Conservation (phyloP, 2,329 filamentous ascomycete species). For the Pestalotiopsis sp. region DNA sequence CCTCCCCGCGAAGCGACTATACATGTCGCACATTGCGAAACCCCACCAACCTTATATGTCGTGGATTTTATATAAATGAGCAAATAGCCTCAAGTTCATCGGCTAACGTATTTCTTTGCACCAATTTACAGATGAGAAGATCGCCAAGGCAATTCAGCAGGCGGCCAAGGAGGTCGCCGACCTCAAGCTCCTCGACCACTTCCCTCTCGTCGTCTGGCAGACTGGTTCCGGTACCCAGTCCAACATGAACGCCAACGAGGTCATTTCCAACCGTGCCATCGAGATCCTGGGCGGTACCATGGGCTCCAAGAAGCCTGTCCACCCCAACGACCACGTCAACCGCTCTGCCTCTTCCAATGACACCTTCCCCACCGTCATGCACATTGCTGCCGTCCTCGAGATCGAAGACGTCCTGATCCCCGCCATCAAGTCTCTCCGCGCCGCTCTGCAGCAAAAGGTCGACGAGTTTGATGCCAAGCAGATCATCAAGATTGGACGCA, state of each 20-base stretch:
- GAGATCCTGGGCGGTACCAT: conserved; percentile 93
- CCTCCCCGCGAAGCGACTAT: neutral
- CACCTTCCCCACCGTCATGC: conserved; percentile 99
- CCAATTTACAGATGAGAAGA: conserved; percentile 70
- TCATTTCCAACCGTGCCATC: conserved; percentile 98
- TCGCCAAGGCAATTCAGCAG: conserved; percentile 92
- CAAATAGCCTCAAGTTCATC: neutral
- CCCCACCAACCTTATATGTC: conserved; percentile 22
- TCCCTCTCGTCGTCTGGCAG: conserved; percentile 99
- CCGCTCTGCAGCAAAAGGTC: conserved; percentile 85
- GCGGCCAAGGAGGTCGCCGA: conserved; percentile 91
- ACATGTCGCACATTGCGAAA: neutral
- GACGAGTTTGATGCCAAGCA: conserved; percentile 81
- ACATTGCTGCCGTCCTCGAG: conserved; percentile 95
- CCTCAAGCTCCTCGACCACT: conserved; percentile 93
- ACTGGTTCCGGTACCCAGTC: conserved; percentile 98
- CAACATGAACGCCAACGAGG: conserved; percentile 99
- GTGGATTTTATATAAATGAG: neutral
- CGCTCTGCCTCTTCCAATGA: conserved; percentile 99
- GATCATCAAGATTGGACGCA: conserved; percentile 99
- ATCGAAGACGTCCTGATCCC: conserved; percentile 86
- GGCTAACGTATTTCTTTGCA: conserved; percentile 21
- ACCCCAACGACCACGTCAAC: conserved; percentile 99
- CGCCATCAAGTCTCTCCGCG: conserved; percentile 77
- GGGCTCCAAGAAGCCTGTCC: conserved; percentile 97